A percentile compares a stretch with the other conserved stretches of the same genome.
These are phyloP conservation scores for Triticum timopheevii DNA, from an alignment of 176 grass and related monocot species.

Conservation along the genomic window DNA sequence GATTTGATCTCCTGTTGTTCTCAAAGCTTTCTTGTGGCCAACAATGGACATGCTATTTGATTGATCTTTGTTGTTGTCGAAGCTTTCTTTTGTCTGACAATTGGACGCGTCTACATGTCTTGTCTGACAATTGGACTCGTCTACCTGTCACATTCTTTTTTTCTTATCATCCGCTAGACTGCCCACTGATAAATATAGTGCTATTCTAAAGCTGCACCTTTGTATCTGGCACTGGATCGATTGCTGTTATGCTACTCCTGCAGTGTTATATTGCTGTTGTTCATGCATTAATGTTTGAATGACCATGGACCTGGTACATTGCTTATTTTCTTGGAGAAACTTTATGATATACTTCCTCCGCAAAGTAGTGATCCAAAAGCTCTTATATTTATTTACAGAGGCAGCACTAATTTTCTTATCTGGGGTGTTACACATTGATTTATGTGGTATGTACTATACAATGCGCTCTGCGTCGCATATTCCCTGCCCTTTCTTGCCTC, in stretches of 20 bases:
- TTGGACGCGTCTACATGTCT: neutral
- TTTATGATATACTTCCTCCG: neutral
- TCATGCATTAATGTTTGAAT: neutral
- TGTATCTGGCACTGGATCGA: neutral
- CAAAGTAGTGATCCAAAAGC: too few relatives aligned
- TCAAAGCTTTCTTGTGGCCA: slow-evolving; percentile 27
- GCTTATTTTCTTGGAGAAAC: neutral
- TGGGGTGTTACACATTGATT: neutral
- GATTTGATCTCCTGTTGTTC: slow-evolving; percentile 22
- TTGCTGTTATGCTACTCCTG: neutral
- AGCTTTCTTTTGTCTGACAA: neutral
- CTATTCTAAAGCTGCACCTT: neutral
- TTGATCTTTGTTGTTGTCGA: neutral
- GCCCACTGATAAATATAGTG: slow-evolving; percentile 26
- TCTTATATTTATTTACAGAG: too few relatives aligned
- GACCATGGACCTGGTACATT: neutral
- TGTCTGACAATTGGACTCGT: too few relatives aligned
- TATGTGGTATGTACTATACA: neutral
- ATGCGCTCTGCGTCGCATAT: fast-evolving
- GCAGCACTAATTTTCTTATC: too few relatives aligned
- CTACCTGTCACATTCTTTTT: neutral
- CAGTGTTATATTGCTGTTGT: neutral
- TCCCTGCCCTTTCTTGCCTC: neutral
- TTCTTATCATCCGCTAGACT: slow-evolving; percentile 17
- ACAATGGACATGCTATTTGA: neutral